Base-by-base conservation (phyloP, 345 rosid species). In the Arabis hirsuta region DNA sequence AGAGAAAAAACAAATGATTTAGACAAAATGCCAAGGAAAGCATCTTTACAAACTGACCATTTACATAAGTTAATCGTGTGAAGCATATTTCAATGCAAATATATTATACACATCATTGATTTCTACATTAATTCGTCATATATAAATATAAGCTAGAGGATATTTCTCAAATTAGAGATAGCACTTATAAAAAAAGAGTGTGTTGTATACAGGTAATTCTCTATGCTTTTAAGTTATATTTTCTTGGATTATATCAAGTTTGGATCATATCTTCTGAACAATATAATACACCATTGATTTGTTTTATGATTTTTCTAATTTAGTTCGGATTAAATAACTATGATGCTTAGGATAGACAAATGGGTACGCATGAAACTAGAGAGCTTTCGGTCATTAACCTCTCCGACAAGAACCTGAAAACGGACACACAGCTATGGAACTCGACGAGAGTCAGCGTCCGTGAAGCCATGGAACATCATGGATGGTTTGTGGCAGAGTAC, bases 391-490 rank as follows among this genome's bases (percentile, higher is more conserved):
- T 69, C 13, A 61, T 86, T 16, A 81, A 84, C 29, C 65, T 89
- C 38, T 80, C 82, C 8, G 50, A 14, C 34, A 81, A 76, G 70
- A 74, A 79, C 39, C 45, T 78, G 26, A 74, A 77, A 70, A 79
- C 84, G 3, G 84, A 72, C 7, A 78, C 86, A 11, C 53, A 73
- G 32, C 56, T 67, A 11, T 89, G 91, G 90, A 52, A 14, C 53
- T 61, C 80, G 10, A 65, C 82, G 22, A 66, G 87, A 74, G 57
- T 74, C 2, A 59, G 72, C 1, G 76, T 89, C 59, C 75, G 74
- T 34, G 43, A 59, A 48, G 86, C 90, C 22, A 81, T 87, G 29
- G 88, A 89, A 48, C 66, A 81, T 19, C 81, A 78, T 11, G 90
- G 92, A 12, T 89, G 85, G 72, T 84, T 89, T 32, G 78, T 76